phyloP scores from a whole-genome alignment of 1,284 basidiomycete genomes.

The Marasmius fiardii region DNA sequence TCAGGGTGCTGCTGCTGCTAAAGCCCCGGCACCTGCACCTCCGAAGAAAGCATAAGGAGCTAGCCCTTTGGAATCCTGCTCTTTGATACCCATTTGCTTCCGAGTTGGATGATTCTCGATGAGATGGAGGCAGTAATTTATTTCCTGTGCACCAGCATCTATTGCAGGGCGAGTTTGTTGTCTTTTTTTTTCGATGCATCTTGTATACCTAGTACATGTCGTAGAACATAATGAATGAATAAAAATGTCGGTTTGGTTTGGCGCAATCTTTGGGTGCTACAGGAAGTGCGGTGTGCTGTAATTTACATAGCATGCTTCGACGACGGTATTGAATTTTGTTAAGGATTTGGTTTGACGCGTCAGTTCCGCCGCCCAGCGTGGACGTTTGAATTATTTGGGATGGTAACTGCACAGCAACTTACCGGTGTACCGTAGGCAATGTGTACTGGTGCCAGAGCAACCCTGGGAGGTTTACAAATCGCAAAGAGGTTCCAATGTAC shows the following conservation, averaged over 20 bases:
- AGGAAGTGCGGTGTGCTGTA: too few species aligned
- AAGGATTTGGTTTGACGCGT: too few species aligned
- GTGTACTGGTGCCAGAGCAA: too few species aligned
- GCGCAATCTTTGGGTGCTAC: neutral
- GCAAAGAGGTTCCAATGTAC: too few species aligned
- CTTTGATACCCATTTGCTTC: neutral
- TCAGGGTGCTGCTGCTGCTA: neutral
- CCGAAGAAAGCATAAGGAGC: neutral
- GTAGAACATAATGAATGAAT: neutral
- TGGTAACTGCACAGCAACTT: too few species aligned
- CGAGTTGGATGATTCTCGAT: too few species aligned
- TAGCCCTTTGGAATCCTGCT: neutral
- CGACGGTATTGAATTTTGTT: too few species aligned
- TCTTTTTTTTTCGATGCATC: neutral
- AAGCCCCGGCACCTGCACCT: conserved; percentile 3
- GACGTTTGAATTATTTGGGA: too few species aligned
- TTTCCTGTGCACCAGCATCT: neutral
- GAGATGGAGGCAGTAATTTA: neutral
- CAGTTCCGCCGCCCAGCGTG: too few species aligned
- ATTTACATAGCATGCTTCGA: too few species aligned
- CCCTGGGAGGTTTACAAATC: too few species aligned
- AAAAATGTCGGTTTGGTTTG: neutral
- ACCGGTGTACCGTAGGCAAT: too few species aligned
- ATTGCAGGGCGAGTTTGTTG: neutral
- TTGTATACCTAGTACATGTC: neutral